These are phyloP conservation scores for Chaetomium olivaceum DNA, from an alignment of 2,329 filamentous ascomycete species.

Conservation along the genomic window DNA sequence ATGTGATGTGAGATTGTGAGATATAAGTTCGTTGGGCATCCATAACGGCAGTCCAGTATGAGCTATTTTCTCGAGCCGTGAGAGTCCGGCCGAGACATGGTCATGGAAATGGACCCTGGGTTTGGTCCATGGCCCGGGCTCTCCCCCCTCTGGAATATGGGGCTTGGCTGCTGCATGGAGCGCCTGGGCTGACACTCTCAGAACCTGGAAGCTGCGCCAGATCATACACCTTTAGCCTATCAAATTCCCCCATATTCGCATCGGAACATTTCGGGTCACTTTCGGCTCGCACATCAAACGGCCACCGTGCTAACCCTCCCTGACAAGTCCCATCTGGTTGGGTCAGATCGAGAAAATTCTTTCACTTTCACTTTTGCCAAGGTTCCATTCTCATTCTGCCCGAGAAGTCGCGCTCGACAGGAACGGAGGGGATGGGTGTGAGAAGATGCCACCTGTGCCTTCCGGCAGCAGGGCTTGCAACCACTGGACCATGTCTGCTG, in stretches of 20 bases:
- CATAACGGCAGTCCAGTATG: conserved; percentile 14
- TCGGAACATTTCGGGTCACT: conserved; percentile 31
- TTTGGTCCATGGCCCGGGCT: not conserved
- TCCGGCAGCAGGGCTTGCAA: not conserved
- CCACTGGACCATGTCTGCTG: not conserved
- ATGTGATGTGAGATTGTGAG: not conserved
- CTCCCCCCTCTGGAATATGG: not conserved
- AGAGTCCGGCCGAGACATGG: conserved; percentile 18
- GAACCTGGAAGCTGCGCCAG: not conserved
- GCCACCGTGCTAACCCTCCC: conserved; percentile 20
- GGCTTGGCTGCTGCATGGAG: not conserved
- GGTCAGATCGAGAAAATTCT: conserved; percentile 22
- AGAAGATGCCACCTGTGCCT: conserved; percentile 10
- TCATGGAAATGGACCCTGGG: not conserved
- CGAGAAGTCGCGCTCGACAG: not conserved
- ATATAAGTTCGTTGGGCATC: conserved; percentile 7
- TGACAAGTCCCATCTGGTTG: conserved; percentile 20
- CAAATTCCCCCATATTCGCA: conserved; percentile 19
- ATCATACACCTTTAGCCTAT: conserved; percentile 30
- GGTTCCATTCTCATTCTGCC: not conserved
- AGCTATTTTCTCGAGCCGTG: conserved; percentile 21
- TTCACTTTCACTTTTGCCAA: conserved; percentile 7
- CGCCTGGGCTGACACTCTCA: not conserved
- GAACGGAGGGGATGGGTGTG: not conserved
- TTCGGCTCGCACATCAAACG: conserved; percentile 22